Conservation (phyloP, 306 rosid genomes). For the Clitoria ternatea region DNA sequence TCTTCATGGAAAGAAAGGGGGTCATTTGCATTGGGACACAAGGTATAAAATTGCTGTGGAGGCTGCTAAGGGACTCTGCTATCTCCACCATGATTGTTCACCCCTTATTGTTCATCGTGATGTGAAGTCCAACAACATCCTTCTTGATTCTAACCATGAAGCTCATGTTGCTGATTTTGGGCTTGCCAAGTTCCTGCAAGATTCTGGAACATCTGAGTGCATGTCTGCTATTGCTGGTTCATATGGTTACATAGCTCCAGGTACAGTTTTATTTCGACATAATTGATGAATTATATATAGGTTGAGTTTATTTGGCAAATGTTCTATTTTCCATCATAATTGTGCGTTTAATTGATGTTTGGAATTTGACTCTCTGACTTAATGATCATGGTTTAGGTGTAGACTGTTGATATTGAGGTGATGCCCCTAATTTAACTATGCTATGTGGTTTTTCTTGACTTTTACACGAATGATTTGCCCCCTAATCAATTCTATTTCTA, state of each 20-base stretch:
- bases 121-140: conserved; percentile 93
- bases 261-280: conserved; percentile 36
- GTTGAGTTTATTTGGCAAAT: neutral
- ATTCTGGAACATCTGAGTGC: conserved; percentile 96
- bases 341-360: conserved; percentile 12
- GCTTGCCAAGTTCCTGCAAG: conserved; percentile 96
- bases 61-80: conserved; percentile 97
- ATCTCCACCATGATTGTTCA: conserved; percentile 94
- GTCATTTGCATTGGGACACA: conserved; percentile 87
- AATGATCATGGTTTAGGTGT: conserved; percentile 17
- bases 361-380: conserved; percentile 28
- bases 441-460: conserved; percentile 32
- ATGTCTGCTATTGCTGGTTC: conserved; percentile 99
- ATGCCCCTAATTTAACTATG: conserved; percentile 22
- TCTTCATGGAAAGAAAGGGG: conserved; percentile 97
- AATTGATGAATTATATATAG: neutral
- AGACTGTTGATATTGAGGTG: conserved; percentile 23
- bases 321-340: conserved; percentile 27
- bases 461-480: neutral
- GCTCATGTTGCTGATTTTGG: conserved; percentile 99
- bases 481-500: conserved; percentile 6
- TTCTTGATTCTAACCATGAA: conserved; percentile 78
- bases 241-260: conserved; percentile 98
- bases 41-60: conserved; percentile 90
- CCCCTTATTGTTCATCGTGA: conserved; percentile 91